phyloP scores from a whole-genome alignment of 2,329 filamentous ascomycete species.

The Fusarium hostae region DNA sequence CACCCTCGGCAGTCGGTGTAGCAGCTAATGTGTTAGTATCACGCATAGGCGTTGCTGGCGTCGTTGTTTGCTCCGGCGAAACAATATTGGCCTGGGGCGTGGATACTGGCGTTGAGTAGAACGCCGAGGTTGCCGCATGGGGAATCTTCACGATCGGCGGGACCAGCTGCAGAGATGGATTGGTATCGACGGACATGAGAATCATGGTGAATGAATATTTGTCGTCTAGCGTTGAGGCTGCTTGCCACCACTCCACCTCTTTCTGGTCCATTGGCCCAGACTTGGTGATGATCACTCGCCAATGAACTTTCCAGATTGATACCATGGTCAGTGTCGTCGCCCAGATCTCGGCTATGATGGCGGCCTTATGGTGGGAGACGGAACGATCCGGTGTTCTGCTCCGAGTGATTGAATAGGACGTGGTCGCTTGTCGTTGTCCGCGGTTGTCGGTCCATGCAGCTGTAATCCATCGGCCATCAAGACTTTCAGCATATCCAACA shows the following conservation, averaged over 20 bases:
- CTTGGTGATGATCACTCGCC: conserved; percentile 81
- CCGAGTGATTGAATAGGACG: conserved; percentile 77
- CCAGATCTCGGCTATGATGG: conserved; percentile 79
- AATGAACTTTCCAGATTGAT: conserved; percentile 75
- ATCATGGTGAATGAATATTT: conserved; percentile 65
- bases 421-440: conserved; percentile 77
- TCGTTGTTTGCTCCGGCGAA: conserved; percentile 69
- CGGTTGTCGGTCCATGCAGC: conserved; percentile 84
- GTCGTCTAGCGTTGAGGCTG: conserved; percentile 62
- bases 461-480: conserved; percentile 81
- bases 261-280: conserved; percentile 73
- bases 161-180: conserved; percentile 71
- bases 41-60: conserved; percentile 61
- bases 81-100: conserved; percentile 71
- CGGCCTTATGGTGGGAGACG: conserved; percentile 62
- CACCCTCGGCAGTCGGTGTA: conserved; percentile 57
- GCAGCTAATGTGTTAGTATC: conserved; percentile 54
- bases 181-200: conserved; percentile 72
- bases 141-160: conserved; percentile 65
- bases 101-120: conserved; percentile 73
- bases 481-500: conserved; percentile 79
- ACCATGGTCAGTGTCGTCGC: conserved; percentile 80
- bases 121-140: conserved; percentile 54
- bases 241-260: conserved; percentile 71
- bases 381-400: conserved; percentile 61